These are phyloP conservation scores for Leucocoprinus sp. DNA, from an alignment of 768 basidiomycete species.

Conservation along the genomic window DNA sequence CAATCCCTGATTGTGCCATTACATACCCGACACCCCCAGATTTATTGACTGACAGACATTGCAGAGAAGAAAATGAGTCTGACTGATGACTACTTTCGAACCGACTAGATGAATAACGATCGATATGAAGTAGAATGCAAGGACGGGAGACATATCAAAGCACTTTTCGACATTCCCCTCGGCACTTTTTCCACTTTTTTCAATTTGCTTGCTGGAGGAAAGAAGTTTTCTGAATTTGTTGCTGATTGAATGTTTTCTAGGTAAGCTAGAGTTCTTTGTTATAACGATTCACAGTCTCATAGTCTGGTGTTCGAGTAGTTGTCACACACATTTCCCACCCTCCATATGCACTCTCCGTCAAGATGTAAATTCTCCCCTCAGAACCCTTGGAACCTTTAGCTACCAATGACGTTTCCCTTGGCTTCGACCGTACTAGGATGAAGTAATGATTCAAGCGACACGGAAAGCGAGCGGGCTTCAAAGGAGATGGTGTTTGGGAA, in stretches of 20 bases:
- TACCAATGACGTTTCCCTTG: too few species aligned
- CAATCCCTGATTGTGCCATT: too few species aligned
- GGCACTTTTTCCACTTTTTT: slow-evolving; percentile 57
- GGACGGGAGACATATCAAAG: slow-evolving; percentile 24
- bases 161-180: slow-evolving; percentile 67
- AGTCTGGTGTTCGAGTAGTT: slow-evolving; percentile 68
- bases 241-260: too few species aligned
- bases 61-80: too few species aligned
- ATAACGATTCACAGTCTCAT: too few species aligned
- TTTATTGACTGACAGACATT: too few species aligned
- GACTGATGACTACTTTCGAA: slow-evolving; percentile 48
- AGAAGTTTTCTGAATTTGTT: too few species aligned
- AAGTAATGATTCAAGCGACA: slow-evolving; percentile 25
- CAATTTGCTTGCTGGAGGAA: slow-evolving; percentile 56
- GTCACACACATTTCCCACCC: slow-evolving; percentile 69
- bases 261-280: too few species aligned
- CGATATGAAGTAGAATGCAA: too few species aligned
- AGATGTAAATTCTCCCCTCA: slow-evolving; percentile 58
- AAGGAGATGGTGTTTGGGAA: slow-evolving; percentile 75
- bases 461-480: slow-evolving; percentile 30
- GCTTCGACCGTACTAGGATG: too few species aligned
- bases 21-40: too few species aligned
- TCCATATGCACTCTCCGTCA: slow-evolving; percentile 57
- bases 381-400: too few species aligned
- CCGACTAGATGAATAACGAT: slow-evolving; percentile 30